Percentiles rank a stretch among this genome's conserved stretches.
Evolutionary conservation across 202 grass and related monocot genomes (phyloP).

Genomic region (Carex sylvatica): DNA sequence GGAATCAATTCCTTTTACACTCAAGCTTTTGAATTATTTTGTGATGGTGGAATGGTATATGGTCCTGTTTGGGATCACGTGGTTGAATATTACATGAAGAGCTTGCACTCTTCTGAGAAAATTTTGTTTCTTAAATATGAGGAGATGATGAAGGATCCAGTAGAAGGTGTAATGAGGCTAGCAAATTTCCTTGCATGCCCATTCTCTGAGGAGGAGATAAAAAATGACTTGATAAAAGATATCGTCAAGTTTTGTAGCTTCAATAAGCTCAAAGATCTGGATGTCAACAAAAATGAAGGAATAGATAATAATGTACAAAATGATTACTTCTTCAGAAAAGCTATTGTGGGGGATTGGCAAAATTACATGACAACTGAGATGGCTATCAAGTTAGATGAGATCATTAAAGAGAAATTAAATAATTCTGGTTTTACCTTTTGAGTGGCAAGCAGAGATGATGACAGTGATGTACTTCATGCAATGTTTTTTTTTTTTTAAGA

Average conservation of each 20-base stretch:
- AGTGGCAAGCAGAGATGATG: background rate
- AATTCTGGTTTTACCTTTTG: background rate
- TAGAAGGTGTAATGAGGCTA: conserved; percentile 13
- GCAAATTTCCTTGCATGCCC: conserved; percentile 40
- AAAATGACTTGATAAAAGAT: background rate
- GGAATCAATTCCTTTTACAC: conserved; percentile 10
- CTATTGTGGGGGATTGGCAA: background rate
- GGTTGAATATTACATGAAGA: conserved; percentile 49
- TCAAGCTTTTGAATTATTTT: conserved; percentile 35
- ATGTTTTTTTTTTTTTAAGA: too few relatives aligned
- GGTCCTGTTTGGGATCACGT: conserved; percentile 57
- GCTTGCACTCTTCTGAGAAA: background rate
- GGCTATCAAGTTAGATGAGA: background rate
- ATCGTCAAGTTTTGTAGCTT: conserved; percentile 54
- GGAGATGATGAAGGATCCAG: conserved; percentile 34
- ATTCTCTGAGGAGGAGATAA: conserved; percentile 40
- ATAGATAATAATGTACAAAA: background rate
- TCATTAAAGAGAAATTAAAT: background rate
- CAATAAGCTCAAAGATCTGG: conserved; percentile 30
- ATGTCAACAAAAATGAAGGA: too few relatives aligned
- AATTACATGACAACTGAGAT: conserved; percentile 16
- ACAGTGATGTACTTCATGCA: too few relatives aligned
- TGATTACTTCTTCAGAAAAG: conserved; percentile 22
- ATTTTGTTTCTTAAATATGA: conserved; percentile 56
- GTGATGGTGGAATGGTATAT: conserved; percentile 21